Evolutionary conservation across 1,284 basidiomycete genomes (phyloP).

Genomic region (Leccinum pachyderme): DNA sequence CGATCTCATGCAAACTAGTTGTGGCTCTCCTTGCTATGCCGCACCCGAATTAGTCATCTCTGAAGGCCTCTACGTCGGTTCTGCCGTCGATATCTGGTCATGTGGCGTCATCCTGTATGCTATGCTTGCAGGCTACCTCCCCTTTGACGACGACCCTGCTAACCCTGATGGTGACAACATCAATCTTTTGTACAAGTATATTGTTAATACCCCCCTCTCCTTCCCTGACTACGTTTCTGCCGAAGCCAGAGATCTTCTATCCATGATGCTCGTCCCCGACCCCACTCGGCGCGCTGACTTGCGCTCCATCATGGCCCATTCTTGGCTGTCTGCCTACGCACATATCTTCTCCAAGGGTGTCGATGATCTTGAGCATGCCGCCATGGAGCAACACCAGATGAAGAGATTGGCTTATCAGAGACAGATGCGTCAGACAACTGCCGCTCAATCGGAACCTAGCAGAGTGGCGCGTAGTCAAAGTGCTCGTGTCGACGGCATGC

Average conservation of each 20-base stretch:
- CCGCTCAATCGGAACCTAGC: slow-evolving; percentile 32
- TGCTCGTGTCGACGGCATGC: slow-evolving; percentile 42
- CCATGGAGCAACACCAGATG: slow-evolving; percentile 82
- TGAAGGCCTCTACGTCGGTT: slow-evolving; percentile 95
- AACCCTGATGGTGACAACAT: slow-evolving; percentile 99
- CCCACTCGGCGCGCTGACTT: slow-evolving; percentile 75
- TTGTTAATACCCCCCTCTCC: slow-evolving; percentile 92
- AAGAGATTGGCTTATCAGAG: slow-evolving; percentile 80
- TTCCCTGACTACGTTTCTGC: slow-evolving; percentile 91
- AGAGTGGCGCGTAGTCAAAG: slow-evolving; percentile 47
- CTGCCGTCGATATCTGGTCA: slow-evolving; percentile 99
- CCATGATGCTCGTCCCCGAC: slow-evolving; percentile 87
- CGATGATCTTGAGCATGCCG: slow-evolving; percentile 75
- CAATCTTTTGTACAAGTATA: slow-evolving; percentile 99
- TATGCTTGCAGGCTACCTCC: slow-evolving; percentile 98
- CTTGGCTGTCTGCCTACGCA: slow-evolving; percentile 75
- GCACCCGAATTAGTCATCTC: slow-evolving; percentile 99
- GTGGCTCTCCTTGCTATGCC: slow-evolving; percentile 97
- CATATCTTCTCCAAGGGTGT: slow-evolving; percentile 69
- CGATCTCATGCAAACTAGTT: slow-evolving; percentile 98
- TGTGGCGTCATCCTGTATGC: slow-evolving; percentile 99
- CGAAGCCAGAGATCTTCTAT: slow-evolving; percentile 71
- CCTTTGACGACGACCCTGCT: slow-evolving; percentile 99
- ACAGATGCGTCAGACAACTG: slow-evolving; percentile 58
- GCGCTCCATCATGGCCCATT: slow-evolving; percentile 75